Percentiles rank a stretch among this genome's conserved stretches.
phyloP scores from a whole-genome alignment of 495 filamentous ascomycete species.

The Pseudotulostoma volvatum region DNA sequence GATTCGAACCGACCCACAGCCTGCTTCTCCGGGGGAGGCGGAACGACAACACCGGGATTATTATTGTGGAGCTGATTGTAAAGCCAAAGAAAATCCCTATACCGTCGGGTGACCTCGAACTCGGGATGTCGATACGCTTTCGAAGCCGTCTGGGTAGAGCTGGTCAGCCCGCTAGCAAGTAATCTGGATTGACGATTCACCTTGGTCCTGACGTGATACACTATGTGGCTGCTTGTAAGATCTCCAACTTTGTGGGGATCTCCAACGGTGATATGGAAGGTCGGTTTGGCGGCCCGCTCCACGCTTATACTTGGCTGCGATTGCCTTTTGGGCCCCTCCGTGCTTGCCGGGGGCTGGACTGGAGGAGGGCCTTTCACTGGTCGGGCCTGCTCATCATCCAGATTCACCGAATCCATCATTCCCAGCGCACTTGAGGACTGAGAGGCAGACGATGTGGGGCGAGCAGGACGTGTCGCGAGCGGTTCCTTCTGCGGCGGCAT shows the following conservation, averaged over 20 bases:
- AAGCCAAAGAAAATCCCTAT: constrained; percentile 94
- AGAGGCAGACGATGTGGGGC: constrained; percentile 31
- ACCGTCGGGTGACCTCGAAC: constrained; percentile 81
- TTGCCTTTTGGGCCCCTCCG: constrained; percentile 31
- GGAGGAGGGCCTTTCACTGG: constrained; percentile 57
- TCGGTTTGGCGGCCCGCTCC: constrained; percentile 79
- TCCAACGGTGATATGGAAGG: constrained; percentile 81
- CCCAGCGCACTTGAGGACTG: constrained; percentile 30
- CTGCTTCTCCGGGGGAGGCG: constrained; percentile 95
- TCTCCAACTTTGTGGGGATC: constrained; percentile 98
- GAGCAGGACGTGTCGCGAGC: constrained; percentile 40
- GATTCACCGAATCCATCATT: constrained; percentile 44
- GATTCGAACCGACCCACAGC: constrained; percentile 90
- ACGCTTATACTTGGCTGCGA: constrained; percentile 70
- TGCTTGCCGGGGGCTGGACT: constrained; percentile 45
- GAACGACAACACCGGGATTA: constrained; percentile 88
- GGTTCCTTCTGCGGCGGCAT: constrained; percentile 79
- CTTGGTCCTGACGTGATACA: constrained; percentile 88
- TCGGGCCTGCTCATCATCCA: constrained; percentile 45
- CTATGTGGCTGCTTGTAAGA: constrained; percentile 89
- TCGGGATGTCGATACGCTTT: constrained; percentile 86
- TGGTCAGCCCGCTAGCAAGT: constrained; percentile 7
- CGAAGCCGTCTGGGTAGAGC: constrained; percentile 55
- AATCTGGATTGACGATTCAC: constrained; percentile 24
- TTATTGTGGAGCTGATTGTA: constrained; percentile 87